These are phyloP conservation scores for Aureobasidium sp. DNA, from an alignment of 2,329 filamentous ascomycete species.

Conservation along the genomic window DNA sequence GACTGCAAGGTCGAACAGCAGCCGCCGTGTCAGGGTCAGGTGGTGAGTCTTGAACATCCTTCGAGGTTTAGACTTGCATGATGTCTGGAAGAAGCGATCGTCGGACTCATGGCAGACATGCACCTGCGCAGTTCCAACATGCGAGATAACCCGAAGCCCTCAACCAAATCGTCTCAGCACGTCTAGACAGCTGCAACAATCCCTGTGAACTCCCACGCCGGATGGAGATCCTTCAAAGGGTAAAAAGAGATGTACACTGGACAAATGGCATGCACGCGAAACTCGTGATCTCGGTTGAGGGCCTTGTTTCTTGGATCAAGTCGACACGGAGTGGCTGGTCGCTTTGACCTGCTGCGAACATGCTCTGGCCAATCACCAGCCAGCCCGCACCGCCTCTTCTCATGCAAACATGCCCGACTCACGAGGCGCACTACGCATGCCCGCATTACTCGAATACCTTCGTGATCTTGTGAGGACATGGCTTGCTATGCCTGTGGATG, in stretches of 20 bases:
- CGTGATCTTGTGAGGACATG: slow-evolving; percentile 2
- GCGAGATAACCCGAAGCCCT: not conserved
- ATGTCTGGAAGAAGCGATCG: not conserved
- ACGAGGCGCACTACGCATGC: slow-evolving; percentile 10
- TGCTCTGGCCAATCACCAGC: not conserved
- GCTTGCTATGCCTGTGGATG: not conserved
- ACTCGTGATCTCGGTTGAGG: slow-evolving; percentile 9
- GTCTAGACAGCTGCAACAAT: not conserved
- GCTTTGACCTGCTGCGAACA: slow-evolving; percentile 7
- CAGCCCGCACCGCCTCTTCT: slow-evolving; percentile 9
- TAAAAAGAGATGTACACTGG: not conserved
- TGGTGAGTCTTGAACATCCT: not conserved
- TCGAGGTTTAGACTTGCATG: not conserved
- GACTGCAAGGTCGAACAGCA: not conserved
- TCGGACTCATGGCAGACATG: slow-evolving; percentile 5
- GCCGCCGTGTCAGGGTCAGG: not conserved
- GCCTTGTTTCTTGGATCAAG: not conserved
- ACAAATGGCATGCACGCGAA: not conserved
- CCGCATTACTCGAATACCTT: slow-evolving; percentile 4
- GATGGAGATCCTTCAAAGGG: not conserved
- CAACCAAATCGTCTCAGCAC: not conserved
- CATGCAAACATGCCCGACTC: slow-evolving; percentile 12
- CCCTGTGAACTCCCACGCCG: not conserved
- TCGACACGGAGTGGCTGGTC: slow-evolving; percentile 4
- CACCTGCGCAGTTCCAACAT: not conserved